Evolutionary conservation across 805 yeast genomes (phyloP), one percentile per base, ranked within the genome.

Genomic region (Teunomyces tritomae): DNA sequence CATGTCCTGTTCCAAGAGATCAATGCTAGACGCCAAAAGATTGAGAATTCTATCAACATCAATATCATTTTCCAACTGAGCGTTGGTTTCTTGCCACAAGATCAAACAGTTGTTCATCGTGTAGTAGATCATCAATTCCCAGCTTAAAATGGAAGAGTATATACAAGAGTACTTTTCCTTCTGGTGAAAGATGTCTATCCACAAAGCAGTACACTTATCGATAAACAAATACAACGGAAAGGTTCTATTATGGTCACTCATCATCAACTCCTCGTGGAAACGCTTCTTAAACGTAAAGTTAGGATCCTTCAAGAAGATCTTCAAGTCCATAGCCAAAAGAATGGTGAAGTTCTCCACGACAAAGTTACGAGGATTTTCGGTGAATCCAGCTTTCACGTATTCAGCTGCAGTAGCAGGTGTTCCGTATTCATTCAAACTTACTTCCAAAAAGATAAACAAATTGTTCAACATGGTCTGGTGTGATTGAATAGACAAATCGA

Each of bases 61-160:
- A 10, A 69, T 77, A 0, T 55, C 51, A 41, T 71, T 71, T 26
- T 62, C 66, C 47, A 66, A 57, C 46, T 59, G 64, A 1, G 89
- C 85, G 33, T 72, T 71, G 0, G 91, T 79, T 43, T 74, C 79
- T 51, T 77, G 79, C 92, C 94, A 87, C 37, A 85, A 68, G 35
- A 76, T 73, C 54, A 85, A 67, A 46, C 84, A 74, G 50, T 79
- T 78, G 33, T 74, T 71, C 77, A 85, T 78, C 14, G 84, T 73
- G 29, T 73, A 69, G 57, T 77, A 82, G 44, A 81, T 79, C 57
- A 87, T 65, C 24, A 77, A 55, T 46, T 78, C 84, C 74, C 85
- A 80, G 44, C 73, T 66, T 50, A 74, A 74, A 37, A 77, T 67
- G 17, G 71, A 64, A 11, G 61, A 60, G 37, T 65, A 68, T 39